Base-by-base conservation (phyloP, 2,329 filamentous ascomycete species). In the Septoria petroselini region DNA sequence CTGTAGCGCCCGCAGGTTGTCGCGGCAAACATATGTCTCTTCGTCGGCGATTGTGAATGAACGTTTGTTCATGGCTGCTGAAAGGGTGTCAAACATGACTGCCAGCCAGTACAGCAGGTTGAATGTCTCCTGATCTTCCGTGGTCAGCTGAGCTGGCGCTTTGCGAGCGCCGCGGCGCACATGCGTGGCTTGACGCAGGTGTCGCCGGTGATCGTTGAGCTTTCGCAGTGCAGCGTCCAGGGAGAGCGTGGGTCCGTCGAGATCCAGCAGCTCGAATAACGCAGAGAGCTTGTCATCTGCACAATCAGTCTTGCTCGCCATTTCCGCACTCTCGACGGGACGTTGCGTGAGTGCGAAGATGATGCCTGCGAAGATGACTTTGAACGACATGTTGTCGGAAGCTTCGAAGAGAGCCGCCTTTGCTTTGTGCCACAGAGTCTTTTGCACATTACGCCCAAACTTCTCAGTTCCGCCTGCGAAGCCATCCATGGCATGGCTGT, bases 81-180 rank as follows among this genome's bases (percentile, higher is more conserved):
- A 53, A n/a, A 55, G 33, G 29, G 55, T 55, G 21, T 58, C 55
- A 34, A 55, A 58, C 55, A 58, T 58, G 6, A 58, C 50, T 15
- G 50, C 55, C n/a, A 58, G 39, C 55, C 55, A 58, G 19, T 53
- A 56, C 23, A 58, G 41, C 14, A 58, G 41, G 19, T 48, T 49
- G 37, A 58, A 56, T 3, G 53, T 53, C 31, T 58, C 46, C 29
- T 48, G 41, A 25, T 57, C 41, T 9, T 45, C 48, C 9, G 50
- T 45, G n/a, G 55, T 50, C 11, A 57, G 42, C 14, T 41, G 35
- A 7, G 12, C 38, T 17, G 51, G 51, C 11, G 51, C 51, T 29
- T 49, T 45, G 25, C 47, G 33, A n/a, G 51, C 37, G 3, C 31
- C 51, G 3, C 37, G 38, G 12, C 19, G 9, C 15, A 19, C 5